Evolutionary conservation across 257 asterid genomes (phyloP), one percentile per base, ranked within the genome.

Genomic region (Rhazya stricta): DNA sequence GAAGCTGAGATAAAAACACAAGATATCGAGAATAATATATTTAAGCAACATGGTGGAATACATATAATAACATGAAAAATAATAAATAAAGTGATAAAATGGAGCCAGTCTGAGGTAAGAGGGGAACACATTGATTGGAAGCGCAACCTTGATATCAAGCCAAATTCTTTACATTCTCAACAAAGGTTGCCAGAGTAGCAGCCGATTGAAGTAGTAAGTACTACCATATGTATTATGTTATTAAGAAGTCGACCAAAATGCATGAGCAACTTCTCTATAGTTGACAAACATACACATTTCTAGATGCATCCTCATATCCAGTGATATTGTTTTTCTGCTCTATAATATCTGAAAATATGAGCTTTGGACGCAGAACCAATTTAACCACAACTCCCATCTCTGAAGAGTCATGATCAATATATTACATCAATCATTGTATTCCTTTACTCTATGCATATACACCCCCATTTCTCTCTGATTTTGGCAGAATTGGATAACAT

Each of bases 1-100:
- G 84, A 94, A 90, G 86, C 98, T 94, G 96, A 76, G 84, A 76
- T 54, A 80, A 65, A 72, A 83, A 74, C 43, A 82, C n/a, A n/a
- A n/a, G 73, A 73, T 85, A 71, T 60, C 69, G 62, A 81, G 75
- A 43, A 76, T 68, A 41, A 50, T 11, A 45, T 18, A 62, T 37
- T n/a, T 62, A 29, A 34, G 29, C 39, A 41, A 56, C 29, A 23
- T 51, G 46, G 53, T 12, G 72, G 30, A 70, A 29, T 10, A 34
- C 15, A 43, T 32, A 13, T 27, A 25, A 32, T 13, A 66, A 39
- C 71, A 37, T 21, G 19, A 41, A 48, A 53, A n/a, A 15, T 46
- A 23, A 42, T 23, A 42, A 39, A 13, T 7, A 66, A 34, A 57
- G 9, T 16, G 8, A 48, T 56, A 39, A 39, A 16, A 15, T 29